Percentiles rank a stretch among this genome's conserved stretches.
Conservation (phyloP, 2,329 filamentous ascomycete species). For the Fusarium oligoseptatum region DNA sequence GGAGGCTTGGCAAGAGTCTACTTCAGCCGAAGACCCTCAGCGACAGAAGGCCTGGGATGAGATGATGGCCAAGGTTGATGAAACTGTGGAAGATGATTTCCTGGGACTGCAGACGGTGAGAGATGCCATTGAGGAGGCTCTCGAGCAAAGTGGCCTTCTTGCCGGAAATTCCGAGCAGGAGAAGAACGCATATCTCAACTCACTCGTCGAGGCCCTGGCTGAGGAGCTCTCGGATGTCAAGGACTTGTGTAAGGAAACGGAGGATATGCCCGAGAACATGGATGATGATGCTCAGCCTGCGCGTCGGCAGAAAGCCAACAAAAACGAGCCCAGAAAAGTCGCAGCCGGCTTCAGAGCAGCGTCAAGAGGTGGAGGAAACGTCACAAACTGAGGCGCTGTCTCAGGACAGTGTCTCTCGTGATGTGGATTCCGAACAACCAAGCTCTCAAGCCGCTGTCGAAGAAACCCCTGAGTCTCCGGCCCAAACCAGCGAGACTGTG, state of each 20-base stretch:
- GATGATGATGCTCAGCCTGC: conserved; percentile 11
- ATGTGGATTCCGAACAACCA: not conserved
- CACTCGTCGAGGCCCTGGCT: conserved; percentile 64
- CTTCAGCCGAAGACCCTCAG: conserved; percentile 30
- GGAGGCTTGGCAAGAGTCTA: conserved; percentile 23
- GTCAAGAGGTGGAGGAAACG: not conserved
- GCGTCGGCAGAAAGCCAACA: conserved; percentile 7
- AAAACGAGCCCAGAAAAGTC: not conserved
- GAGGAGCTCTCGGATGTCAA: conserved; percentile 47
- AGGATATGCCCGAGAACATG: conserved; percentile 14
- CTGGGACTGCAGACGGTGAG: conserved; percentile 64
- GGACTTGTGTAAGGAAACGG: conserved; percentile 36
- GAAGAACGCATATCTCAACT: conserved; percentile 62
- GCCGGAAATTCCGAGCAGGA: conserved; percentile 60
- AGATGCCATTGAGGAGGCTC: conserved; percentile 67
- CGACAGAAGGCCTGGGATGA: conserved; percentile 65
- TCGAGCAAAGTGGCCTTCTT: conserved; percentile 67
- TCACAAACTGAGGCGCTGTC: not conserved
- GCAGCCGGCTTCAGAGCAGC: not conserved
- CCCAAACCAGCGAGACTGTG: not conserved
- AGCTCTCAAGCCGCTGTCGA: not conserved
- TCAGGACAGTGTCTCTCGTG: not conserved
- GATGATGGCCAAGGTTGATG: conserved; percentile 67
- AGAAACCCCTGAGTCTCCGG: not conserved
- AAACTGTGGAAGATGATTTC: conserved; percentile 70